Percentiles rank a stretch among this genome's conserved stretches.
Conservation (phyloP, 2,329 filamentous ascomycete genomes). For the Claviceps purpurea region DNA sequence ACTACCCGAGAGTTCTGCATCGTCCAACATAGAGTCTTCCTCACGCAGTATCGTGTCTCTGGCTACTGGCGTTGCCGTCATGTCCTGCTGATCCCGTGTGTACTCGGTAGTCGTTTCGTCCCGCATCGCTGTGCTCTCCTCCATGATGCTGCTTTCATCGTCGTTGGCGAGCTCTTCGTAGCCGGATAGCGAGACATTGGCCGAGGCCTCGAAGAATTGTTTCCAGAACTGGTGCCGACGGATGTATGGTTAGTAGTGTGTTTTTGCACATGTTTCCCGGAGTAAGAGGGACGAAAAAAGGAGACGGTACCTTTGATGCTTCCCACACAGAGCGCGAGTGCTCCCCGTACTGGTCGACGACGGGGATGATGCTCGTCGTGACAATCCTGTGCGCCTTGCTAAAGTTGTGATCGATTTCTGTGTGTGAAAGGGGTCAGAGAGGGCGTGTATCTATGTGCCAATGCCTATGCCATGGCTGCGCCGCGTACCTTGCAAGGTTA, state of each 20-base stretch:
- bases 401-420: slow-evolving; percentile 98
- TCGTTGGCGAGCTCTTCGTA: slow-evolving; percentile 73
- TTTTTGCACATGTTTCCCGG: not conserved
- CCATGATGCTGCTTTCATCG: slow-evolving; percentile 39
- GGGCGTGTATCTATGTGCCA: not conserved
- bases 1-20: slow-evolving; percentile 48
- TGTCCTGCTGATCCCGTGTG: slow-evolving; percentile 27
- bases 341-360: slow-evolving; percentile 90
- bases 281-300: not conserved
- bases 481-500: slow-evolving; percentile 71
- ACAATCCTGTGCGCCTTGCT: slow-evolving; percentile 94
- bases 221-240: slow-evolving; percentile 74
- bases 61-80: slow-evolving; percentile 19
- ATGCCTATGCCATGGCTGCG: not conserved
- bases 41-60: slow-evolving; percentile 23
- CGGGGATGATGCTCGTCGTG: slow-evolving; percentile 79
- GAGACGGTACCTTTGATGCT: slow-evolving; percentile 61
- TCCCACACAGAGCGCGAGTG: slow-evolving; percentile 94
- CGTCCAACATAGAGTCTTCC: slow-evolving; percentile 58
- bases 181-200: slow-evolving; percentile 89
- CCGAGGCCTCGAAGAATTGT: slow-evolving; percentile 97
- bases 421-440: slow-evolving; percentile 3
- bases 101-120: slow-evolving; percentile 41
- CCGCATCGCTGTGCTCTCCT: slow-evolving; percentile 41
- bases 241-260: no score